Conservation (phyloP, 306 rosid species). For the Albizia julibrissin region DNA sequence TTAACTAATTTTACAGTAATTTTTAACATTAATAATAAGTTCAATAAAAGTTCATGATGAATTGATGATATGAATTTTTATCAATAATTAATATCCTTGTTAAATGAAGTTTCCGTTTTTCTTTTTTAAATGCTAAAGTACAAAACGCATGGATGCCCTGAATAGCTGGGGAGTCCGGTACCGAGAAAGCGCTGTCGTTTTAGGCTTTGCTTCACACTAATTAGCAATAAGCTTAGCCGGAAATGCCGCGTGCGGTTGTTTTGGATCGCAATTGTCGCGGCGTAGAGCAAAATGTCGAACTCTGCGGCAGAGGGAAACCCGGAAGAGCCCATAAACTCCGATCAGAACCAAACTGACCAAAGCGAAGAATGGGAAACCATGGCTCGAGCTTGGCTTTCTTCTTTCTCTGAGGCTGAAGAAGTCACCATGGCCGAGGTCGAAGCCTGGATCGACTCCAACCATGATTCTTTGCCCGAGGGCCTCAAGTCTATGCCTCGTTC, state of each 20-base stretch:
- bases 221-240: background rate
- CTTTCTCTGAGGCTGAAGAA: constrained; percentile 80
- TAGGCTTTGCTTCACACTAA: background rate
- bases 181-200: too few relatives aligned
- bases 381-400: constrained; percentile 94
- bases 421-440: constrained; percentile 82
- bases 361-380: constrained; percentile 87
- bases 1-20: too few relatives aligned
- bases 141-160: too few relatives aligned
- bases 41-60: too few relatives aligned
- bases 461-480: constrained; percentile 67
- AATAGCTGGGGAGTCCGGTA: too few relatives aligned
- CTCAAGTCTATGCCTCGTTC: constrained; percentile 87
- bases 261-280: background rate
- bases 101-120: too few relatives aligned
- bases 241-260: constrained; percentile 24
- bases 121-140: too few relatives aligned
- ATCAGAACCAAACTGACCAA: constrained; percentile 39
- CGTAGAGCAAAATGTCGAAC: constrained; percentile 49
- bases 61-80: too few relatives aligned
- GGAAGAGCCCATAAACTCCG: constrained; percentile 32
- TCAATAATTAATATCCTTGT: too few relatives aligned
- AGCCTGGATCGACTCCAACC: constrained; percentile 86
- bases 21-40: too few relatives aligned
- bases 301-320: constrained; percentile 38